Evolutionary conservation across 2,329 filamentous ascomycete species (phyloP), one percentile per base, ranked within the genome.

Genomic region (Epichloe hybrida): DNA sequence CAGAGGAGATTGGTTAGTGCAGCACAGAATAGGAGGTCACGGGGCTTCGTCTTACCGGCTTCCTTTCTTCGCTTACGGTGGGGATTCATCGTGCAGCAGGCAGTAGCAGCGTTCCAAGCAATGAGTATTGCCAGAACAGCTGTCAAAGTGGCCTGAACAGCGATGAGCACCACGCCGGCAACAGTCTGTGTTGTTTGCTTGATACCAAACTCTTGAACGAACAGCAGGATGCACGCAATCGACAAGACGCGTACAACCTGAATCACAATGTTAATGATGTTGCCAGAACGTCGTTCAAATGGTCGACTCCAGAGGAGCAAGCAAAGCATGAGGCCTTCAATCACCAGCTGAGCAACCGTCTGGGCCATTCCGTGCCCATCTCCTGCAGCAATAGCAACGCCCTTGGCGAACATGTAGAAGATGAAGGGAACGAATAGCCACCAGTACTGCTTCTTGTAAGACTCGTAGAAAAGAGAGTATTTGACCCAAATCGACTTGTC

Each of bases 401-500:
- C 90, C 71, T 93, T 93, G 63, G 81, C 83, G 62, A 96, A 89
- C 73, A 90, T 86, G 73, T 97, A 97, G 56, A 89, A 54, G 61
- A 97, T 95, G 54, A 79, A 74, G 0, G 93, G 93, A 13, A 97
- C 77, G 64, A 98, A 97, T 23, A 96, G 70, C 91, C 91, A 97
- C 93, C 93, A 98, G 72, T 91, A 95, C 59, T 83, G 81, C 68
- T 86, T 88, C 72, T 88, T 89, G 75, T 95, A 97, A 59, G 84
- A 84, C 62, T 97, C 93, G 72, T 98, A 98, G 71, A 98, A 97
- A 55, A 96, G 76, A 61, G 87, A 93, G 76, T 98, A 98, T 72
- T 93, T 95, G 65, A 88, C 77, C 90, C 93, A 96, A 40, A 84
- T 83, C 52, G 85, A 79, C 73, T 93, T 94, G 69, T 97, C 78